Conservation (phyloP, 768 basidiomycete species). For the Galerina marginata region DNA sequence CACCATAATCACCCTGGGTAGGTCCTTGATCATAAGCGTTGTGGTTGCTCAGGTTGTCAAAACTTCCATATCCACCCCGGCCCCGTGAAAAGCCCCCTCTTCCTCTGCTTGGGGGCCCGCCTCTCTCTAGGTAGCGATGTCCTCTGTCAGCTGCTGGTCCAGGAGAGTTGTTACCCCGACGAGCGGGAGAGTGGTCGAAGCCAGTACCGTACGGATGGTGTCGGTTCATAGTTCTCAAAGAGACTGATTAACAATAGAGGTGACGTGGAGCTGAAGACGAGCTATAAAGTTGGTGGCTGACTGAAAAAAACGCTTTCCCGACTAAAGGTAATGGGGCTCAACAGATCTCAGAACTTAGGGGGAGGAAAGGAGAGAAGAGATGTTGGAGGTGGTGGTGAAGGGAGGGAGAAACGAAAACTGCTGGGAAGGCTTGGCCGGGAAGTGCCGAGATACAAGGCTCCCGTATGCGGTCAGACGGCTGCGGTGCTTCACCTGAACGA, state of each 20-base stretch:
- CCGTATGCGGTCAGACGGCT: slow-evolving; percentile 30
- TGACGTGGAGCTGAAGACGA: slow-evolving; percentile 39
- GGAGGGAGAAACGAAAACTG: slow-evolving; percentile 22
- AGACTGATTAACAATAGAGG: slow-evolving; percentile 29
- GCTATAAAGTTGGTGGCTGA: slow-evolving; percentile 14
- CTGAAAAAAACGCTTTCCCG: slow-evolving; percentile 15
- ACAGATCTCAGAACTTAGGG: slow-evolving; percentile 33
- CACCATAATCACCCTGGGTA: slow-evolving; percentile 62
- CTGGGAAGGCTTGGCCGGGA: slow-evolving; percentile 21
- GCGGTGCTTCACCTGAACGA: slow-evolving; percentile 32
- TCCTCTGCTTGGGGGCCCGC: slow-evolving; percentile 54
- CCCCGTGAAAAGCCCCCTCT: slow-evolving; percentile 54
- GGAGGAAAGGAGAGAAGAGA: slow-evolving; percentile 25
- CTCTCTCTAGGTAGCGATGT: slow-evolving; percentile 63
- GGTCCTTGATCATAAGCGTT: slow-evolving; percentile 72
- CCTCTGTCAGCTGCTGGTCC: slow-evolving; percentile 79
- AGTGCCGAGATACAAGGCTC: slow-evolving; percentile 29
- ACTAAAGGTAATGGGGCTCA: slow-evolving; percentile 29
- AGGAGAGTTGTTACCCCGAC: slow-evolving; percentile 69
- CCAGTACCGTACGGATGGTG: slow-evolving; percentile 84
- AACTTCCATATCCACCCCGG: slow-evolving; percentile 59
- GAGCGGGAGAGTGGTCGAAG: slow-evolving; percentile 60
- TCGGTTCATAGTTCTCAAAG: slow-evolving; percentile 71
- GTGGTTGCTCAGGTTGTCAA: slow-evolving; percentile 58
- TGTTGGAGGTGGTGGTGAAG: slow-evolving; percentile 18